Percentiles rank a stretch among this genome's conserved stretches.
These are phyloP conservation scores for Emergomyces africanus DNA, from an alignment of 2,329 filamentous ascomycete genomes.

Conservation along the genomic window DNA sequence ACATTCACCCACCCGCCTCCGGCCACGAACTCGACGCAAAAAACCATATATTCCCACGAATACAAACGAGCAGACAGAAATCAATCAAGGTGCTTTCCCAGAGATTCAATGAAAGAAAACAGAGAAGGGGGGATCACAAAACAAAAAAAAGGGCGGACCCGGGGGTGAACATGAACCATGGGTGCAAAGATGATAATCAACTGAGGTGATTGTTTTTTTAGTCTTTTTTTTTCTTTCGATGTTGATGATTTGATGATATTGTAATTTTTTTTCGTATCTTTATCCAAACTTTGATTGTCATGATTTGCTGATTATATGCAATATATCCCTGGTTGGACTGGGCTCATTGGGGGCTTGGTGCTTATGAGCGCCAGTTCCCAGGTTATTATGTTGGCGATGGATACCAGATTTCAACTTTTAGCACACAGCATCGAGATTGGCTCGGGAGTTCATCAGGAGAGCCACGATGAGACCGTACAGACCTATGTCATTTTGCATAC, in stretches of 20 bases:
- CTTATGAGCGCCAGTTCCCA: background rate
- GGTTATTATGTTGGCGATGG: background rate
- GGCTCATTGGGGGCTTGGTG: background rate
- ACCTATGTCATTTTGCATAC: conserved; percentile 43
- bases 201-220: background rate
- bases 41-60: background rate
- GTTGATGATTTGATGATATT: background rate
- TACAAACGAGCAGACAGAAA: background rate
- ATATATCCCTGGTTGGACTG: background rate
- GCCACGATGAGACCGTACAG: conserved; percentile 98
- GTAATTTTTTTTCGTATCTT: background rate
- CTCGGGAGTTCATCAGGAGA: conserved; percentile 98
- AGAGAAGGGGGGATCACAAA: background rate
- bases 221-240: background rate
- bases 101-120: background rate
- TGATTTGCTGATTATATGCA: background rate
- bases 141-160: background rate
- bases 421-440: conserved; percentile 50
- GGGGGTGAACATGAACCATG: background rate
- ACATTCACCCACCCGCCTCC: background rate
- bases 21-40: background rate
- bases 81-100: background rate
- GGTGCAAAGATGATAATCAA: background rate
- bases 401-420: conserved; percentile 23
- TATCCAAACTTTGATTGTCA: background rate